Evolutionary conservation across 2,329 filamentous ascomycete genomes (phyloP).

Genomic region (Fusarium sp.): DNA sequence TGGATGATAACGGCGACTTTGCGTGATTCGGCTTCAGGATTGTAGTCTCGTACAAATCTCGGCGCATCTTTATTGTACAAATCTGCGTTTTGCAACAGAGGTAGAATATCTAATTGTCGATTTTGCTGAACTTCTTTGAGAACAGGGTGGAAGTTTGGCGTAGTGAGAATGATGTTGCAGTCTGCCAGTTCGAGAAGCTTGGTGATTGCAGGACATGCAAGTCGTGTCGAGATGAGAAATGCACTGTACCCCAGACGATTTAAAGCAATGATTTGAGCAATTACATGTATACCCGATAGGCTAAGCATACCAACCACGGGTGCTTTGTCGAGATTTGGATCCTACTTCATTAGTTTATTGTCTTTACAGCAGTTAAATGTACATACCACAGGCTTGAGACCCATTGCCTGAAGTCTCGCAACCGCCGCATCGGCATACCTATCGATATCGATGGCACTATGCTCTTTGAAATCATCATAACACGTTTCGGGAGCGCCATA

Average conservation of each 20-base stretch:
- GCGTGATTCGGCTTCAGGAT: constrained; percentile 28
- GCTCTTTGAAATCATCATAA: constrained; percentile 37
- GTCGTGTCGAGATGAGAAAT: constrained; percentile 42
- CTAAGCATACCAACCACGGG: constrained; percentile 42
- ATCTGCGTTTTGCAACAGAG: constrained; percentile 21
- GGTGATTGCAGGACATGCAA: constrained; percentile 36
- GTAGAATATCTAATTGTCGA: constrained; percentile 24
- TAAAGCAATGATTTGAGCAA: constrained; percentile 41
- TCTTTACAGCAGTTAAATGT: fast-evolving
- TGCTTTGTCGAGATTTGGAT: constrained; percentile 21
- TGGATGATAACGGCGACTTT: constrained; percentile 48
- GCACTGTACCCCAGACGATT: constrained; percentile 39
- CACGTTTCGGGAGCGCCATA: constrained; percentile 31
- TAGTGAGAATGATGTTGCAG: constrained; percentile 35
- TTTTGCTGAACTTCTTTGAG: constrained; percentile 30
- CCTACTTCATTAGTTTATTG: constrained; percentile 18
- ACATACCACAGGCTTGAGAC: constrained; percentile 36
- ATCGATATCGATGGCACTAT: constrained; percentile 38
- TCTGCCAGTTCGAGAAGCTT: constrained; percentile 28
- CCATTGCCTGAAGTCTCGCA: constrained; percentile 22
- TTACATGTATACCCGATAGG: constrained; percentile 35
- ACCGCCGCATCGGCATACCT: constrained; percentile 42
- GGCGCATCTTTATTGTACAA: constrained; percentile 24
- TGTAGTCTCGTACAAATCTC: constrained; percentile 31
- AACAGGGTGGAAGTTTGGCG: constrained; percentile 34